Evolutionary conservation across 2,329 filamentous ascomycete species (phyloP), one percentile per base, ranked within the genome.

Genomic region (Truncatella angustata): DNA sequence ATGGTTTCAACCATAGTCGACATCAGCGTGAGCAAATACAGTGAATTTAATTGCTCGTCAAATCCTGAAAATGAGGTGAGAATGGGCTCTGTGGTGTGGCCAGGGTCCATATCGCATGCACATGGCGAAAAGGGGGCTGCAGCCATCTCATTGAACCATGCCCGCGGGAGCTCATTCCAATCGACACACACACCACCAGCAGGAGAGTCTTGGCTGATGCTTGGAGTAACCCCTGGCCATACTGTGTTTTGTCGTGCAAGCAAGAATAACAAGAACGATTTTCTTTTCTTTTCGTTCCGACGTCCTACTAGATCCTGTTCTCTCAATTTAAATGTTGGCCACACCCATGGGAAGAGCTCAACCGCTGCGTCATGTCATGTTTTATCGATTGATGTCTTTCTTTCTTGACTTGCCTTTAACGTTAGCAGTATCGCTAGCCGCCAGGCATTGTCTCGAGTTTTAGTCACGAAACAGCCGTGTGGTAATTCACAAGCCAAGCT

Each of bases 391-490:
- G 12, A 18, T 20, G 16, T 20, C n/a, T 21, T 11, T 21, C 14
- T 34, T 24, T 21, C n/a, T 20, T 24, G 18, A 26, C 32, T 16
- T 40, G 21, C 36, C n/a, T 28, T 30, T 43, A n/a, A n/a, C n/a
- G n/a, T n/a, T n/a, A n/a, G 14, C 21, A 30, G 43, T 50, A n/a
- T 50, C 48, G 37, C 48, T 50, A 50, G 37, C 48, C 48, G 48
- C 48, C 48, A 50, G 37, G 48, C 48, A 12, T 28, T 42, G 48
- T 40, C 48, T 50, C 48, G 37, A 49, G 46, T 43, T 18, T 23
- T 14, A 40, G n/a, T 42, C 28, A 36, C 46, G 46, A 49, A 49
- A 49, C 46, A 16, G 46, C 32, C 35, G 12, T 26, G 30, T 49
- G 46, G 18, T 20, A 36, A 26, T 23, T 49, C 32, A 9, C 30